A percentile compares a stretch with the other conserved stretches of the same genome.
Evolutionary conservation across 148 eudicot genomes (phyloP).

Genomic region (Rhododendron molle): DNA sequence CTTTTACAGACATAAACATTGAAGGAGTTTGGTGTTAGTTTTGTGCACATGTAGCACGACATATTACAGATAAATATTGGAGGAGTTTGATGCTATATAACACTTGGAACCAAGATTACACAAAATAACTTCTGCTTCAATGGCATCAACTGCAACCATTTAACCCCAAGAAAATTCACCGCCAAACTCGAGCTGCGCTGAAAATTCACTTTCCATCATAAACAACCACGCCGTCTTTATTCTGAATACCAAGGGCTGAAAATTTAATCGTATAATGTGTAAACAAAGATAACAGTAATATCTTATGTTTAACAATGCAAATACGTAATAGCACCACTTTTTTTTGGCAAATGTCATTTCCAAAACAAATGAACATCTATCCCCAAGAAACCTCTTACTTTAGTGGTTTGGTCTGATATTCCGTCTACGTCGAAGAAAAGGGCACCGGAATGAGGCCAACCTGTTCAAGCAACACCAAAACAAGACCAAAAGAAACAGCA

Average conservation of each 20-base stretch:
- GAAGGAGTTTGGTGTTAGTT: no score
- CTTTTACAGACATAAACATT: no score
- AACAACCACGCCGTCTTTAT: slow-evolving; percentile 50
- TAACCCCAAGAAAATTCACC: slow-evolving; percentile 46
- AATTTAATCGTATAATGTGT: background rate
- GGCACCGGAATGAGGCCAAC: slow-evolving; percentile 97
- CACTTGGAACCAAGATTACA: no score
- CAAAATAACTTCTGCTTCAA: background rate
- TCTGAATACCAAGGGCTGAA: no score
- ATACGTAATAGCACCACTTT: background rate
- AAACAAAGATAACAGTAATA: background rate
- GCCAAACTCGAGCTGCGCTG: slow-evolving; percentile 99
- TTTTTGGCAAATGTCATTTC: background rate
- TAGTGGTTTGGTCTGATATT: slow-evolving; percentile 66
- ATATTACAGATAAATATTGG: no score
- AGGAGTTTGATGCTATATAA: no score
- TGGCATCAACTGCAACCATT: background rate
- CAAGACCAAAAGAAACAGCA: background rate
- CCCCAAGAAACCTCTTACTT: slow-evolving; percentile 50
- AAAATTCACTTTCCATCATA: slow-evolving; percentile 96
- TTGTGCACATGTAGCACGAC: no score
- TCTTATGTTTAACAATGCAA: background rate
- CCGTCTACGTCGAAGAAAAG: slow-evolving; percentile 95
- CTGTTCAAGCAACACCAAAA: slow-evolving; percentile 32
- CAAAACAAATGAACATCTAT: background rate